Percentiles rank a stretch among this genome's conserved stretches.
Conservation (phyloP, 75 land plant species). For the Gnetum montanum region DNA sequence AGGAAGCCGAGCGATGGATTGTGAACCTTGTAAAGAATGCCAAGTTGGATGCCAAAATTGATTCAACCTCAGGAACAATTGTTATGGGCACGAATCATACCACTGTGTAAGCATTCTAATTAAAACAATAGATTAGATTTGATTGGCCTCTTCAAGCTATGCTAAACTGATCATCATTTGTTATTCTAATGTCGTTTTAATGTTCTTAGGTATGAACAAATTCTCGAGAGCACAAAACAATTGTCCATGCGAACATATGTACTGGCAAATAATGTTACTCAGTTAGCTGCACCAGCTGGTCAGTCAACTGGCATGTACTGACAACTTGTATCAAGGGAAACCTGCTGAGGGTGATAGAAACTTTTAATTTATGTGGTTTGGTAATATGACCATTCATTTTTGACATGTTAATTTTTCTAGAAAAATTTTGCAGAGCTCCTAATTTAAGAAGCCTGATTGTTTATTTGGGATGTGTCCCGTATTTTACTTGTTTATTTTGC, state of each 20-base stretch:
- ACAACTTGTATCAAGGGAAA: no score
- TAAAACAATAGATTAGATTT: background rate
- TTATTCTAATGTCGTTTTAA: background rate
- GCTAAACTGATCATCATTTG: background rate
- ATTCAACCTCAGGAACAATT: conserved; percentile 80
- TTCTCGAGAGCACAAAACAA: conserved; percentile 79
- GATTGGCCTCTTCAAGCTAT: background rate
- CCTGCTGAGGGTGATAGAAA: no score
- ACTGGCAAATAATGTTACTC: conserved; percentile 61
- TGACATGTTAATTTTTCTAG: no score
- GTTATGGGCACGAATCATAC: conserved; percentile 70
- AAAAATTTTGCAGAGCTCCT: no score
- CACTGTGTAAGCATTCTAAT: conserved; percentile 66
- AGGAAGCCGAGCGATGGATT: conserved; percentile 94
- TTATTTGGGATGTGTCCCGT: no score
- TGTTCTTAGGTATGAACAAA: conserved; percentile 74
- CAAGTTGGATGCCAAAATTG: conserved; percentile 85
- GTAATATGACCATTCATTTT: no score
- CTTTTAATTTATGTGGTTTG: no score
- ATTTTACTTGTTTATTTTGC: no score
- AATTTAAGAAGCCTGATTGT: no score
- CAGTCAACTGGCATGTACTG: conserved; percentile 11
- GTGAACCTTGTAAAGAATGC: conserved; percentile 59
- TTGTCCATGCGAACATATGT: conserved; percentile 62
- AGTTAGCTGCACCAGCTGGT: conserved; percentile 29